Evolutionary conservation across 1,139 yeast species (phyloP), one percentile per base, ranked within the genome.

Genomic region (Arxiozyma bovina): DNA sequence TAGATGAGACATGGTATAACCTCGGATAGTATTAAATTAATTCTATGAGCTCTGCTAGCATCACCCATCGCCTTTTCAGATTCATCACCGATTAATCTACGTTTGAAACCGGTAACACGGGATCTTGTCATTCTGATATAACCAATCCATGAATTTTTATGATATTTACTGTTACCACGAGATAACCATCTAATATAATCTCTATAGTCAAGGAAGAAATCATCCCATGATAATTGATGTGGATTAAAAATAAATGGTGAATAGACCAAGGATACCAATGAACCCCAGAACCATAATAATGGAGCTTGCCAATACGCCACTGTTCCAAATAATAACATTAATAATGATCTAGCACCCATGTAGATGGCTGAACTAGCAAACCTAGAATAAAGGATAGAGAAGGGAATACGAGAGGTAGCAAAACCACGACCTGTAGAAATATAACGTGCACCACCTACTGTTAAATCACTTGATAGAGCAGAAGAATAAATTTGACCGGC

Each of bases 371-470:
- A 90, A 63, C 93, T 95, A 58, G 99, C 98, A 75, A 94, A 93
- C 74, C 99, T 87, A 48, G 98, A 87, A 73, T 89, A 93, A 71
- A 93, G 77, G 55, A 93, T 94, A 49, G 96, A 86, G 77, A 94
- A 93, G 62, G 98, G 98, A 69, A 91, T 91, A 79, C 99, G 89
- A 20, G 98, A 93, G 61, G 98, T 93, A 46, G 99, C 99, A 70
- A 93, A 90, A 74, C 98, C 98, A 83, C 99, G 89, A 75, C 99
- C 99, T 55, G 99, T 93, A 56, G 98, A 90, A 71, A 93, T 93
- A 78, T 93, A 93, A 75, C 98, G 87, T 61, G 99, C 99, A 78
- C 99, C 99, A 77, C 99, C 99, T 70, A 91, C 93, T 58, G 96
- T 82, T 76, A 93, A 79, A 77, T 93, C 98, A 66, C 91, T 87